Evolutionary conservation across 2,329 filamentous ascomycete genomes (phyloP), one percentile per base, ranked within the genome.

Genomic region (Apiospora saccharicola): DNA sequence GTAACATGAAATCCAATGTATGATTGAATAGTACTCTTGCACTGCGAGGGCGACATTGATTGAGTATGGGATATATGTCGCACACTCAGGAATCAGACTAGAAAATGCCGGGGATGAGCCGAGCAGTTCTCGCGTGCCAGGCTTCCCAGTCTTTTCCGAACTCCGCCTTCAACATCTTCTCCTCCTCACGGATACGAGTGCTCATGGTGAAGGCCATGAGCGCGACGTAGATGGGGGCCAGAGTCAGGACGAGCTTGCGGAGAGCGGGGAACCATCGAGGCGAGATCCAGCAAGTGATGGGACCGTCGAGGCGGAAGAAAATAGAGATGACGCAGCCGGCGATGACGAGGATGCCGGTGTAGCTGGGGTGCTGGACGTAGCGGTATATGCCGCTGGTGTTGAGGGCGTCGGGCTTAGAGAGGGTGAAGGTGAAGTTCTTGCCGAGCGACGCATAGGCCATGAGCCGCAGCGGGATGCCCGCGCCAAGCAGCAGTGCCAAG

Each of bases 361-460:
- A 90, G 71, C 86, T 87, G 1, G 87, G 87, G 75, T 89, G 87
- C 75, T 88, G 86, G 3, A 88, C 78, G 73, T 84, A 86, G 24
- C 74, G 73, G 73, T 89, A 89, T 1, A 89, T 78, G 0, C 87
- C 87, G 0, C 75, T 79, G 0, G 86, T 89, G 16, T 83, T 81
- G 10, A 89, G 77, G 1, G 77, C 75, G 72, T 86, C 82, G 0
- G 88, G 88, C 70, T 80, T 76, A 0, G 84, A 79, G 1, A 90
- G 83, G 1, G 82, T 80, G 74, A 89, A 90, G 0, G 88, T 90
- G 75, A 90, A 90, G 72, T 87, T 84, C 13, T 78, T 80, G 1
- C 88, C 88, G 0, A 90, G 81, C 0, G 82, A 78, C 0, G 80
- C 78, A 74, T 84, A 89, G 0, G 87, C 83, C 0, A 80, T 68